Base-by-base conservation (phyloP, 2,329 filamentous ascomycete species). In the Curvularia hawaiiensis region DNA sequence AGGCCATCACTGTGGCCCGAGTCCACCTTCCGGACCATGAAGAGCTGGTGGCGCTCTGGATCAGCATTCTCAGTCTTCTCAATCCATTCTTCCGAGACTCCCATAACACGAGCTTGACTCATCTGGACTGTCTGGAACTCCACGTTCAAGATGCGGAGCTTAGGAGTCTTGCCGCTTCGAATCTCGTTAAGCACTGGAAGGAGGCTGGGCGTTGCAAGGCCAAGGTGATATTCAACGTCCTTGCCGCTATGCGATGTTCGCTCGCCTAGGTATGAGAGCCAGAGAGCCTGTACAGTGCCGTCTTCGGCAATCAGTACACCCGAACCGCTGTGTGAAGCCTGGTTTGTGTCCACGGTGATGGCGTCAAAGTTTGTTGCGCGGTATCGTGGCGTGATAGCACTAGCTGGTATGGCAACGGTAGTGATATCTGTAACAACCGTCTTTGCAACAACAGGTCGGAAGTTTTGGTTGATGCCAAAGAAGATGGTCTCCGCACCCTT, bases 351-450 rank as follows among this genome's bases (percentile, higher is more conserved):
- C 28, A 99, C 92, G 0, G 94, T 98, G 70, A 99, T 96, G 47
- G 95, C 95, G 74, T 98, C 95, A 11, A 98, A 87, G 68, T 99
- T 98, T 70, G 97, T 90, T 20, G 95, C 95, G 4, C 96, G 88
- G 74, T 99, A 99, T 60, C 95, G 85, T 5, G 95, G 95, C 7
- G 95, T 94, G 1, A 92, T 88, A 0, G 91, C 89, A 77, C 96
- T 98, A 26, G 95, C 92, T 0, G 95, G 96, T 60, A 99, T 98
- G 0, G 93, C 92, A 3, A 98, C 95, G 2, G 95, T 95, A 11
- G 94, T 98, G 70, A 99, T 96, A 75, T 99, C 95, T 0, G 96
- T 99, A 14, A 99, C 92, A 0, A 90, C 92, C 0, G 95, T 98
- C 67, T 96, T 92, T 5, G 92, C 91, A 66, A 97, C 91, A 4